Percentiles rank a stretch among this genome's conserved stretches.
Conservation (phyloP, 2,329 filamentous ascomycete genomes). For the Cladosporium sp. region DNA sequence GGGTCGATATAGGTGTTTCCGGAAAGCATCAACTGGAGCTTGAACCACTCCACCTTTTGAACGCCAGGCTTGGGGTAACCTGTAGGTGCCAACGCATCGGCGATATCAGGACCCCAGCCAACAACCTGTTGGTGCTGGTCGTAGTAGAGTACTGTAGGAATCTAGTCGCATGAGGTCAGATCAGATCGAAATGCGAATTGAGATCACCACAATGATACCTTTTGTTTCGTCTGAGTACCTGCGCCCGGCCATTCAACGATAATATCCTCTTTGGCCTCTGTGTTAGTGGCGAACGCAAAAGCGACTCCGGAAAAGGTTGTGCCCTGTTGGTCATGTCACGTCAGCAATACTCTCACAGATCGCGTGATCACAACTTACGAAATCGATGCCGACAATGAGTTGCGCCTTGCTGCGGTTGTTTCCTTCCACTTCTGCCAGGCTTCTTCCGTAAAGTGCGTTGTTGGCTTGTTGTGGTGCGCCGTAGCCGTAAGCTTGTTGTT, state of each 20-base stretch:
- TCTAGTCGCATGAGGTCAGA: conserved; percentile 50
- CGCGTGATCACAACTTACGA: conserved; percentile 57
- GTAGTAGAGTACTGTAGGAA: conserved; percentile 98
- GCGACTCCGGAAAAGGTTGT: conserved; percentile 98
- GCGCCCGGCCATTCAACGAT: conserved; percentile 99
- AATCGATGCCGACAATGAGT: conserved; percentile 97
- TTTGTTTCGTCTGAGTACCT: conserved; percentile 97
- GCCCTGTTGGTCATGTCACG: conserved; percentile 53
- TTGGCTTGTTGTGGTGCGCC: conserved; percentile 15
- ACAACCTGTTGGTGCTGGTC: conserved; percentile 99
- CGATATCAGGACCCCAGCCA: conserved; percentile 98
- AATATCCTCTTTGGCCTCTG: conserved; percentile 95
- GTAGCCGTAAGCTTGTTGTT: conserved; percentile 11
- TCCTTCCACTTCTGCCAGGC: conserved; percentile 68
- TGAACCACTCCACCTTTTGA: conserved; percentile 99
- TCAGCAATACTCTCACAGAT: conserved; percentile 11
- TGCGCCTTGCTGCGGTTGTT: conserved; percentile 89
- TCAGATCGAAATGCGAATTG: background rate
- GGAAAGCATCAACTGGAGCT: conserved; percentile 96
- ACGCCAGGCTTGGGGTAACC: conserved; percentile 97
- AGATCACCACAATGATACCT: conserved; percentile 55
- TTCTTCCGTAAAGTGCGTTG: conserved; percentile 18
- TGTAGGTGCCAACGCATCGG: conserved; percentile 90
- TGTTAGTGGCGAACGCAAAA: conserved; percentile 90
- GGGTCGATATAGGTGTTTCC: conserved; percentile 99